Evolutionary conservation across 2,329 filamentous ascomycete species (phyloP).

Genomic region (Zasmidium citrigriseum): DNA sequence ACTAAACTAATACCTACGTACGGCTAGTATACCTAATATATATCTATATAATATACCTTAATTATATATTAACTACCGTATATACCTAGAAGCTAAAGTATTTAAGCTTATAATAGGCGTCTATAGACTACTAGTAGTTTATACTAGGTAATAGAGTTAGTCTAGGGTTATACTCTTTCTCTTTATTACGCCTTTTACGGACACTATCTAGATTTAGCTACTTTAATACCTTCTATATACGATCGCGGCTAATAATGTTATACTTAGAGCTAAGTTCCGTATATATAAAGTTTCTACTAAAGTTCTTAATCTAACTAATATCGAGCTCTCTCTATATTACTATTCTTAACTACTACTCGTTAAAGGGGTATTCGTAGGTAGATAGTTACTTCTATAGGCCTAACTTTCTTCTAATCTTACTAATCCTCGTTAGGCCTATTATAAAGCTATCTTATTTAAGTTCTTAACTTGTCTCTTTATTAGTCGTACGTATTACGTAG

Average conservation of each 20-base stretch:
- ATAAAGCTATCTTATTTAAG: neutral
- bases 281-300: no score
- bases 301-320: no score
- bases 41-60: neutral
- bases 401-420: neutral
- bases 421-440: neutral
- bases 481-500: no score
- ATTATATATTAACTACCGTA: neutral
- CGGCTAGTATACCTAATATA: neutral
- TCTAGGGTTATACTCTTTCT: neutral
- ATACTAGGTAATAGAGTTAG: neutral
- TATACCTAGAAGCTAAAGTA: conserved; percentile 1
- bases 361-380: neutral
- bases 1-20: neutral
- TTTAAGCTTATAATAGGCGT: neutral
- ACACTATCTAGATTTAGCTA: neutral
- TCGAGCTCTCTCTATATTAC: no score
- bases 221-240: neutral
- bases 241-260: neutral
- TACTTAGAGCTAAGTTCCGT: no score
- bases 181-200: neutral
- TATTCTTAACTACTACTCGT: no score
- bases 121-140: neutral
- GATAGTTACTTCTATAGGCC: neutral
- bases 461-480: no score